Evolutionary conservation across 2,329 filamentous ascomycete genomes (phyloP), one percentile per base, ranked within the genome.

Genomic region (Helminthosporium solani): DNA sequence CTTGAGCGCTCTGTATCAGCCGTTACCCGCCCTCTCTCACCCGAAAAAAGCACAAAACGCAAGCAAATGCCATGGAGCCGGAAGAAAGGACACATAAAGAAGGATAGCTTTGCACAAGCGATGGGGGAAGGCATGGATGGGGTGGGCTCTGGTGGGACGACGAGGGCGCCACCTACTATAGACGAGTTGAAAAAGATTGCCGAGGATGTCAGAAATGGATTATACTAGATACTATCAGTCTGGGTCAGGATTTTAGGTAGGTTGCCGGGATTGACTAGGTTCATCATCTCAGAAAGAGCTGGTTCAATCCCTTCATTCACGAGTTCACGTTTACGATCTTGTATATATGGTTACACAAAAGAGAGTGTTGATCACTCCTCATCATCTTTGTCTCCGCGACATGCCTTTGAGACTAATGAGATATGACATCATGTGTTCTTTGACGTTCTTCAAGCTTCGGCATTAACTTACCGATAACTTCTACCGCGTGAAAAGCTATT

Each of bases 181-280:
- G 55, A 59, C 30, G 57, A 60, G 40, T 40, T 63, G n/a, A 46
- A 50, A 33, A 54, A 55, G 40, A 57, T 61, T 39, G 57, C 55
- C 3, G 51, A 54, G 4, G 58, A 59, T 31, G 57, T 63, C 12
- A 51, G 47, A 41, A 51, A 52, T 28, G 57, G 57, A 2, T 14
- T 52, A 4, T 56, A 60, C 35, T 61, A 45, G 45, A 15, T 3
- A 38, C 19, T n/a, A n/a, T n/a, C n/a, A n/a, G n/a, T n/a, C n/a
- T n/a, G n/a, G n/a, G n/a, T n/a, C 4, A 21, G 19, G 33, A 9
- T 35, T 35, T 4, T n/a, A n/a, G n/a, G n/a, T n/a, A n/a, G n/a
- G n/a, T n/a, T n/a, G n/a, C n/a, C n/a, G n/a, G n/a, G n/a, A n/a
- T n/a, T n/a, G n/a, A n/a, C n/a, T n/a, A n/a, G n/a, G n/a, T n/a